A percentile compares a stretch with the other conserved stretches of the same genome.
phyloP scores from a whole-genome alignment of 306 rosid species.

The Erythrophleum fordii region DNA sequence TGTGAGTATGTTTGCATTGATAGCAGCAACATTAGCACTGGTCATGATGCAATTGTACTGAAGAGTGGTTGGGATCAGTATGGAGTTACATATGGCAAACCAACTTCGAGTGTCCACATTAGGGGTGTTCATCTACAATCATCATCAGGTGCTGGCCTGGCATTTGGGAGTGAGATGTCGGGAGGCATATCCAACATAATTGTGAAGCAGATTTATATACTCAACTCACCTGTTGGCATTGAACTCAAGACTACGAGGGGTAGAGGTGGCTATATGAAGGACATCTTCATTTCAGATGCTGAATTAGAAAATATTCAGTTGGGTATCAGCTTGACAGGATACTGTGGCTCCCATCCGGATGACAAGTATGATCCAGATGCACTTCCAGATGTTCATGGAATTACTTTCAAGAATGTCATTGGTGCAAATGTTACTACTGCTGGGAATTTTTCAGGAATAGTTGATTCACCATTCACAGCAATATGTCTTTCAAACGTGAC shows the following conservation, averaged over 20 bases:
- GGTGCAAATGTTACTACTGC: constrained; percentile 45
- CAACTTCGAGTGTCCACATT: constrained; percentile 44
- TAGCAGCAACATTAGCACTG: constrained; percentile 48
- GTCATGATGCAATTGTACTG: constrained; percentile 49
- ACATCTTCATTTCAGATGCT: constrained; percentile 37
- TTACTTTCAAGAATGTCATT: constrained; percentile 44
- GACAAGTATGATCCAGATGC: constrained; percentile 48
- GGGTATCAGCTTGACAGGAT: constrained; percentile 46
- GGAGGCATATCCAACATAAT: constrained; percentile 50
- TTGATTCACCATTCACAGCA: constrained; percentile 33
- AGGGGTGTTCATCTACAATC: constrained; percentile 45
- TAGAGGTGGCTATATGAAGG: constrained; percentile 59
- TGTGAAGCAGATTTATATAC: constrained; percentile 39
- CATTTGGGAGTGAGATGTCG: constrained; percentile 60
- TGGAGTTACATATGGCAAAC: constrained; percentile 47
- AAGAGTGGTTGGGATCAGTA: constrained; percentile 65
- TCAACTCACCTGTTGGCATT: constrained; percentile 43
- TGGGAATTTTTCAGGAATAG: constrained; percentile 46
- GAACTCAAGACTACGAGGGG: constrained; percentile 52
- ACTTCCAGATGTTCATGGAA: constrained; percentile 42
- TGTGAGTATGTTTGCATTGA: constrained; percentile 51
- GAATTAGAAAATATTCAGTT: constrained; percentile 35
- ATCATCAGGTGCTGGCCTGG: constrained; percentile 46
- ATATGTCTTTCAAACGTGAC: constrained; percentile 52
- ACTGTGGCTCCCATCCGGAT: constrained; percentile 50